Conservation (phyloP, 257 asterid species). For the Petunia secreta region DNA sequence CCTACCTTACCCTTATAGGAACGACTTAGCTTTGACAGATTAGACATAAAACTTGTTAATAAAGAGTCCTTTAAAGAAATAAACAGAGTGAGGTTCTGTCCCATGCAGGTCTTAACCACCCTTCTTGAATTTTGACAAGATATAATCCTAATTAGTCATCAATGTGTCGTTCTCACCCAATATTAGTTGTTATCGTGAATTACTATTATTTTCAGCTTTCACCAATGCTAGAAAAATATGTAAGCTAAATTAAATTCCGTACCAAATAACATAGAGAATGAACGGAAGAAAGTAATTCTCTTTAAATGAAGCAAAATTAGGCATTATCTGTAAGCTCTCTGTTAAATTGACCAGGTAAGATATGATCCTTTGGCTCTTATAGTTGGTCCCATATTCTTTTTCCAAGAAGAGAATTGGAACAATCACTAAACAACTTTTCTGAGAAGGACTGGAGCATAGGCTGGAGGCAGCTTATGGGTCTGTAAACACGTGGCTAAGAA, state of each 20-base stretch:
- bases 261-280: too few relatives aligned
- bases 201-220: too few relatives aligned
- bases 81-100: background rate
- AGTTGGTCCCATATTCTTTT: background rate
- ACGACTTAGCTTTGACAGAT: too few relatives aligned
- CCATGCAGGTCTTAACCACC: background rate
- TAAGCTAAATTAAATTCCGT: too few relatives aligned
- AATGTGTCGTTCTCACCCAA: too few relatives aligned
- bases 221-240: too few relatives aligned
- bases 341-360: constrained; percentile 1
- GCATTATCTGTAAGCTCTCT: background rate
- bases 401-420: background rate
- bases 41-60: background rate
- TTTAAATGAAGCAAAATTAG: background rate
- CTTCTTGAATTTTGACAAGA: background rate
- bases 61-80: background rate
- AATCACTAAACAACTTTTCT: too few relatives aligned
- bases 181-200: too few relatives aligned
- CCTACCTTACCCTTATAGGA: too few relatives aligned
- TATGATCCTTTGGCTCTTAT: background rate
- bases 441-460: too few relatives aligned
- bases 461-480: too few relatives aligned
- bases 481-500: too few relatives aligned
- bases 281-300: background rate
- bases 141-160: background rate